Evolutionary conservation across 202 grass and related monocot genomes (phyloP), one percentile per base, ranked within the genome.

Genomic region (Tripidium arundinaceum): DNA sequence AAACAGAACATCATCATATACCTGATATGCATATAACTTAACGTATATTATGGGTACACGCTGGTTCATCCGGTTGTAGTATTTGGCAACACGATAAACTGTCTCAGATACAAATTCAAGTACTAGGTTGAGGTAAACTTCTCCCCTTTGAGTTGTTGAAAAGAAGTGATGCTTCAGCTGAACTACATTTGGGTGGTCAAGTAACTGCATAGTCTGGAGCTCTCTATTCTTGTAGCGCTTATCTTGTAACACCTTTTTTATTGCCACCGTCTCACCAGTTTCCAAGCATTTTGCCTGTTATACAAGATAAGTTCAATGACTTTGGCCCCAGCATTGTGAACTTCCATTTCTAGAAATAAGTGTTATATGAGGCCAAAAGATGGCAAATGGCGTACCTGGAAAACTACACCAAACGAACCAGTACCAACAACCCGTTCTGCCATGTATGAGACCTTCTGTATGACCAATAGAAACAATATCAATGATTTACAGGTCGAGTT

Each of bases 221-320:
- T 99, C 96, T 77, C 96, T 94, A 79, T 99, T 99, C 81, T 99
- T 99, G 70, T 99, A 99, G 80, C 96, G 86, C 78, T 93, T 99
- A 87, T 99, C 96, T 87, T 99, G 96, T 72, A 99, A 80, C 40
- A 99, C 96, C 84, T 99, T 99, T 76, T 99, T 99, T 78, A 95
- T 99, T 19, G 96, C 96, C 62, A 99, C 92, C 16, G 88, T 91
- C 70, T 99, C 96, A 64, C 88, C 90, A 84, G 96, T 91, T 85
- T 99, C 92, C 57, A 99, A 80, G 45, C 89, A 96, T 46, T 99
- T 99, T 2, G 96, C 96, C 92, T 98, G 90, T 77, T 89, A 57
- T 49, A 67, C 65, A 15, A 84, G 43, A 82, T 72, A 14, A 13
- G 60, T 79, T 84, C 74, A 88, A 63, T 83, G 40, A 76, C 6